Conservation (phyloP, 768 basidiomycete genomes). For the Kwoniella mangroviensis region DNA sequence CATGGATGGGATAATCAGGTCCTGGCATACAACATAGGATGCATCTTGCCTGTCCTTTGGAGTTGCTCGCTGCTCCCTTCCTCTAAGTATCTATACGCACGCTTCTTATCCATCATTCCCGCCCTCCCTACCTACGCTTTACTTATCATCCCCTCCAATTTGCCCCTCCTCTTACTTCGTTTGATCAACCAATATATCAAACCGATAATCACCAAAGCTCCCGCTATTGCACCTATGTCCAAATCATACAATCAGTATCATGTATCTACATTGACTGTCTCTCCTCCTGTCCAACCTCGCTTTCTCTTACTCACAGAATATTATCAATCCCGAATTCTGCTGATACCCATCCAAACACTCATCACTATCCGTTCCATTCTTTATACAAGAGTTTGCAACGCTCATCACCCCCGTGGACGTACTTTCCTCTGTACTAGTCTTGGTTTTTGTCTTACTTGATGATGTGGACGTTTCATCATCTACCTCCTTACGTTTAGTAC, state of each 20-base stretch:
- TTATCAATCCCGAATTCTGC: neutral
- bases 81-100: too few relatives aligned
- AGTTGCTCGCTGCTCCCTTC: too few relatives aligned
- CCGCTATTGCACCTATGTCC: slow-evolving; percentile 1
- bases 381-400: neutral
- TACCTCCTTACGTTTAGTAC: neutral
- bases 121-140: neutral
- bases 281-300: too few relatives aligned
- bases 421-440: neutral
- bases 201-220: neutral
- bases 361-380: slow-evolving; percentile 13
- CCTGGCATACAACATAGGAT: neutral
- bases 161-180: neutral
- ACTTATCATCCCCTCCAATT: neutral
- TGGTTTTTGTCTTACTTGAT: neutral
- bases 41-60: neutral
- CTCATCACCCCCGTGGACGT: neutral
- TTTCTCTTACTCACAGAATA: slow-evolving; percentile 5
- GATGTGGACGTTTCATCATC: neutral
- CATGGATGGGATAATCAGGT: too few relatives aligned
- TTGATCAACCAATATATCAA: neutral
- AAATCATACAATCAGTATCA: too few relatives aligned
- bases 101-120: neutral
- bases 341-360: slow-evolving; percentile 10
- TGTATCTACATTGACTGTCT: too few relatives aligned